These are phyloP conservation scores for Lyophyllum semitale DNA, from an alignment of 768 basidiomycete genomes.

Conservation along the genomic window DNA sequence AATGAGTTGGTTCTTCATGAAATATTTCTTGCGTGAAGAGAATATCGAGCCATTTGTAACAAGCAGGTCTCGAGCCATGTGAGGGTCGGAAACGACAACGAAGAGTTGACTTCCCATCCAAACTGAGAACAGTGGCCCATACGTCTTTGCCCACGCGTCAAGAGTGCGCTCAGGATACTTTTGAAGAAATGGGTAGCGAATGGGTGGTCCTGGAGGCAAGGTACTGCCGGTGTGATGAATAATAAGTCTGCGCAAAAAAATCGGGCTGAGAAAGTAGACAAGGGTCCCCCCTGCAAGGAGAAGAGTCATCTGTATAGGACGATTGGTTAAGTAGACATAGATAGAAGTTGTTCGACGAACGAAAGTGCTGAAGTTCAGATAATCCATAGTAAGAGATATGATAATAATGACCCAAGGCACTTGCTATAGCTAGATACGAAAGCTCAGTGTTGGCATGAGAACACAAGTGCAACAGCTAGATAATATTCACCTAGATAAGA, in stretches of 20 bases:
- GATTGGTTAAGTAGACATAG: background rate
- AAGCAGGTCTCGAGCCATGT: slow-evolving; percentile 33
- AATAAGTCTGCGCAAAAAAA: slow-evolving; percentile 18
- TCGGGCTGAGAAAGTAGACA: slow-evolving; percentile 1
- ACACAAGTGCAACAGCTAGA: no score
- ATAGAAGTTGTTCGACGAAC: background rate
- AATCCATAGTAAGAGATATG: background rate
- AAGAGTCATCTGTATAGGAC: background rate
- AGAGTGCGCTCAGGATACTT: slow-evolving; percentile 36
- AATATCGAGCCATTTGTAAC: slow-evolving; percentile 37
- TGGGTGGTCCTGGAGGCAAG: slow-evolving; percentile 28
- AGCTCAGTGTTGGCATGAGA: no score
- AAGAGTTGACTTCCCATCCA: slow-evolving; percentile 42
- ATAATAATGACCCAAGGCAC: no score
- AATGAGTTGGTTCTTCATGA: slow-evolving; percentile 37
- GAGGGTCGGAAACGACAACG: slow-evolving; percentile 35
- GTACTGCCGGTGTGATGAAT: slow-evolving; percentile 19
- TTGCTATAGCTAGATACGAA: no score
- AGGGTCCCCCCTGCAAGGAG: background rate
- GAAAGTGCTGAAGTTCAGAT: background rate
- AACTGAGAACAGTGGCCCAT: slow-evolving; percentile 34
- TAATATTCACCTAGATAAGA: no score
- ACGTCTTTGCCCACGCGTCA: slow-evolving; percentile 32
- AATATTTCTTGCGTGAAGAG: slow-evolving; percentile 33
- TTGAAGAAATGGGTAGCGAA: slow-evolving; percentile 31